phyloP scores from a whole-genome alignment of 345 rosid species.

The Sonneratia alba region DNA sequence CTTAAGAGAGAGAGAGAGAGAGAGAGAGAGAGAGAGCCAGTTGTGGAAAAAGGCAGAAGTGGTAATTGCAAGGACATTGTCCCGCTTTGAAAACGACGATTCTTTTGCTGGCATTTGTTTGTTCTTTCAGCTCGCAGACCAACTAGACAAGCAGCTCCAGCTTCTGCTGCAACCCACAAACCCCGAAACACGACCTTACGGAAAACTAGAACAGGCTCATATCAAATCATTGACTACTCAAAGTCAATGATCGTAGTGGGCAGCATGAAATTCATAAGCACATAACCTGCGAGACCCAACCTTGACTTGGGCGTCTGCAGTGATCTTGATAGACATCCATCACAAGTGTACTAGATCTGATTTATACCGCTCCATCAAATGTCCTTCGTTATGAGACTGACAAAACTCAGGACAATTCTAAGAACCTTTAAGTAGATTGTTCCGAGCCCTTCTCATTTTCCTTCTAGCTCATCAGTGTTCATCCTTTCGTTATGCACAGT shows the following conservation, averaged over 20 bases:
- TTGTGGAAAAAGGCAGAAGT: background rate
- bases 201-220: background rate
- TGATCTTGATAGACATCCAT: background rate
- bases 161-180: slow-evolving; percentile 12
- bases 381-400: no score
- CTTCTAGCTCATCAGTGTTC: no score
- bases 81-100: background rate
- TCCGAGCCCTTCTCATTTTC: no score
- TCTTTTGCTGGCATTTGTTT: background rate
- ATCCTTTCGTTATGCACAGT: no score
- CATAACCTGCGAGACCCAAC: background rate
- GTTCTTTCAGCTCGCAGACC: background rate
- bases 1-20: background rate
- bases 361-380: no score
- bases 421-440: no score
- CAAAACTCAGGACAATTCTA: no score
- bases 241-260: no score
- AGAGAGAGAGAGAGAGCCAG: background rate
- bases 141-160: slow-evolving; percentile 33
- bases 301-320: background rate
- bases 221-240: background rate
- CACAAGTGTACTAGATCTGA: no score
- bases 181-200: background rate
- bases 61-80: background rate
- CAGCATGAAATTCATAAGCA: background rate